phyloP scores from a whole-genome alignment of 2,329 filamentous ascomycete genomes.

The Bipolaris zeicola region DNA sequence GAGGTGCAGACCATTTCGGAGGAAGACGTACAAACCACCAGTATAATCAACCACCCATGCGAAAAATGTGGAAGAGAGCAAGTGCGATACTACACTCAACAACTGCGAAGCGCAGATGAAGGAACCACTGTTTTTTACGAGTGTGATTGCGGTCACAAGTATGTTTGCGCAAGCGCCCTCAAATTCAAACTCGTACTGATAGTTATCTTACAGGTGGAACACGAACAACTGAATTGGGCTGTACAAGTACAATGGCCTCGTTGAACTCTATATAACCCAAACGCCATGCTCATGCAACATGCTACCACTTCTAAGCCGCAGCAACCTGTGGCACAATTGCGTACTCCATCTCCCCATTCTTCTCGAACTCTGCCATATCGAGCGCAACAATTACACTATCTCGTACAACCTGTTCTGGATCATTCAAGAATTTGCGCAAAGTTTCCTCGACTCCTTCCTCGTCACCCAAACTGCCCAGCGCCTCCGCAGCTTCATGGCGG shows the following conservation, averaged over 20 bases:
- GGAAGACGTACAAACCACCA: constrained; percentile 77
- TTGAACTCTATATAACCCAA: constrained; percentile 23
- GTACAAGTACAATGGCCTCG: constrained; percentile 13
- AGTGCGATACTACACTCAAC: constrained; percentile 83
- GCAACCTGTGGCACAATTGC: constrained; percentile 73
- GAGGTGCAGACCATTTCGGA: constrained; percentile 80
- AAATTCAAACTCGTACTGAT: constrained; percentile 22
- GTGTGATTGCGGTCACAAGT: constrained; percentile 87
- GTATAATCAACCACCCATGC: constrained; percentile 71
- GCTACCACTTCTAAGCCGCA: constrained; percentile 25
- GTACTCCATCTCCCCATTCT: constrained; percentile 86
- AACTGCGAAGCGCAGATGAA: constrained; percentile 92
- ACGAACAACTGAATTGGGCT: constrained; percentile 64
- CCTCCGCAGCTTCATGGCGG: constrained; percentile 94
- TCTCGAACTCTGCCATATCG: constrained; percentile 98
- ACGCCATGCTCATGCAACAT: constrained; percentile 35
- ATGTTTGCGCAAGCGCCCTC: constrained; percentile 44
- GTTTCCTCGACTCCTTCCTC: constrained; percentile 91
- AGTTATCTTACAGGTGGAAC: constrained; percentile 53
- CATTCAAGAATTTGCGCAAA: constrained; percentile 81
- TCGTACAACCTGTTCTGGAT: constrained; percentile 89
- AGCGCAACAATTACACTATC: constrained; percentile 95
- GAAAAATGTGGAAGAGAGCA: constrained; percentile 80
- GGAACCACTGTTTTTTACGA: constrained; percentile 90
- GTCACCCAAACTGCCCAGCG: constrained; percentile 89